These are phyloP conservation scores for Linanthus parryae DNA, from an alignment of 148 eudicot species.

Conservation along the genomic window DNA sequence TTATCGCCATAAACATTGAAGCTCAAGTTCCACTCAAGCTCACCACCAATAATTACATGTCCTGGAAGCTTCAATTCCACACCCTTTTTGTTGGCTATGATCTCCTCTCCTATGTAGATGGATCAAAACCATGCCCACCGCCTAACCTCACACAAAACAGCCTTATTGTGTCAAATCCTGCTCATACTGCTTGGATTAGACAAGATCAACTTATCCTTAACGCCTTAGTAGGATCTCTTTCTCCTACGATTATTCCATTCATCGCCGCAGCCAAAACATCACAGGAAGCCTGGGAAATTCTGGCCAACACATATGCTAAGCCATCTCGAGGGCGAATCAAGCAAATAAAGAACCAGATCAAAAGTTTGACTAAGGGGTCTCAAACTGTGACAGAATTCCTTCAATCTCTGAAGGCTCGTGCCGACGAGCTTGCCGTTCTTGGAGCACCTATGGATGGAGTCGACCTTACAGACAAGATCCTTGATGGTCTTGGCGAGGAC, in stretches of 20 bases:
- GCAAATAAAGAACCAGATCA: background rate
- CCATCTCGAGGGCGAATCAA: background rate
- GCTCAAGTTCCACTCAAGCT: too few species aligned
- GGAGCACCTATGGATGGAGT: background rate
- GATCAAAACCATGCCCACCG: too few species aligned
- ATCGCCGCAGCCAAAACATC: background rate
- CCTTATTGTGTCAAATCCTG: background rate
- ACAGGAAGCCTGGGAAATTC: background rate
- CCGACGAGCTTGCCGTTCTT: constrained; percentile 3
- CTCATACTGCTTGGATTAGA: background rate
- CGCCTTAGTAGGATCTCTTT: background rate
- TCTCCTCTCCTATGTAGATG: too few species aligned
- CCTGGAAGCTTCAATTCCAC: too few species aligned
- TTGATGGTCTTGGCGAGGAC: background rate
- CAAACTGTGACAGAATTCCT: background rate
- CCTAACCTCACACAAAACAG: background rate
- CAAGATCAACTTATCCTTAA: background rate
- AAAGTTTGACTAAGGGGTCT: background rate
- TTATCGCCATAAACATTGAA: too few species aligned
- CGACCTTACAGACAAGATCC: background rate
- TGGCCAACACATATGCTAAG: constrained; percentile 1
- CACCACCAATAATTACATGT: too few species aligned
- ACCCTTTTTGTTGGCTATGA: too few species aligned
- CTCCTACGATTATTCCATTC: constrained; percentile 1
- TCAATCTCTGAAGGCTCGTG: background rate